A percentile compares a stretch with the other conserved stretches of the same genome.
These are phyloP conservation scores for Paramecium tetraurelia DNA, from an alignment of 73 alveolate species.

Conservation along the genomic window DNA sequence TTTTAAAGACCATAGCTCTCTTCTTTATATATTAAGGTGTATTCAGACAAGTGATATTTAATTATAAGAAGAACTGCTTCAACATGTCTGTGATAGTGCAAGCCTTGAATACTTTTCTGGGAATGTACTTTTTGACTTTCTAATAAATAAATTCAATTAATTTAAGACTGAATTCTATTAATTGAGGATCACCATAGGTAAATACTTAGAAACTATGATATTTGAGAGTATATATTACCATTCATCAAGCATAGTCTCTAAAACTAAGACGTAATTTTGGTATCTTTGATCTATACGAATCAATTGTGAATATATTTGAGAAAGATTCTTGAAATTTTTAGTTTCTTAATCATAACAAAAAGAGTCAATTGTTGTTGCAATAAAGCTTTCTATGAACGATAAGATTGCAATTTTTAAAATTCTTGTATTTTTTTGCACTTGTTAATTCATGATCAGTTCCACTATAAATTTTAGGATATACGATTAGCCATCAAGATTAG, in stretches of 20 bases:
- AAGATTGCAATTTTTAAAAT: neutral
- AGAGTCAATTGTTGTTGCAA: neutral
- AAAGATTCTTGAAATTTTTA: neutral
- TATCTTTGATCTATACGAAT: neutral
- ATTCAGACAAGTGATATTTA: neutral
- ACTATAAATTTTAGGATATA: neutral
- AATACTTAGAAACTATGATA: conserved; percentile 2
- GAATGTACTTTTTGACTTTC: neutral
- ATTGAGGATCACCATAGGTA: neutral
- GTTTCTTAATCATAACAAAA: neutral
- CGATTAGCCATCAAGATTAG: neutral
- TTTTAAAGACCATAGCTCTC: neutral
- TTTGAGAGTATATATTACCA: neutral
- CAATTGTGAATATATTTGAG: neutral
- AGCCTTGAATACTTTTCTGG: neutral
- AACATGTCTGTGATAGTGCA: neutral
- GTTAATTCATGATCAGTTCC: neutral
- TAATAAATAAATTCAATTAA: neutral
- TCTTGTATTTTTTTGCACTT: neutral
- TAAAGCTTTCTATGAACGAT: neutral
- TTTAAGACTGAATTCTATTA: conserved; percentile 5
- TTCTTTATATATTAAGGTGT: neutral
- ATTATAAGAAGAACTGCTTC: neutral
- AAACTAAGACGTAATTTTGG: neutral
- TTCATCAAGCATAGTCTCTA: neutral